Evolutionary conservation across 148 eudicot genomes (phyloP), one percentile per base, ranked within the genome.

Genomic region (Chenopodium berlandieri): DNA sequence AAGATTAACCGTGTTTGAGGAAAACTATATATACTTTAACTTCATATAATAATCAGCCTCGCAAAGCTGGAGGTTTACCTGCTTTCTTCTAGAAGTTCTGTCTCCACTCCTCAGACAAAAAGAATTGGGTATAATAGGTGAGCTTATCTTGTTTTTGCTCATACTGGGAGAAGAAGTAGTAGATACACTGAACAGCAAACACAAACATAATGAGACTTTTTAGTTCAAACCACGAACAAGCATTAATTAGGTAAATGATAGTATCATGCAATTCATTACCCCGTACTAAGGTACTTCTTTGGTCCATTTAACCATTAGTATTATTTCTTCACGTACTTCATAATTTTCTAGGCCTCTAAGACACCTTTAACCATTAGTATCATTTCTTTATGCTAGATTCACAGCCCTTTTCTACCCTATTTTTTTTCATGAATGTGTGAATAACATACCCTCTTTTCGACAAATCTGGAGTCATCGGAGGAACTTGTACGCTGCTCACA

Each of bases 101-200:
- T 86, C 88, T 27, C 86, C 78, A 74, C 52, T 74, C 9, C 73
- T 86, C 79, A 77, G 69, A 63, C 87, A 87, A 78, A 87, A 87
- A 2, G 87, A 84, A 68, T 79, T 82, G 30, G 87, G 85, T 68
- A 87, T 87, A 58, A 87, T 82, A 8, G 89, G 87, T 46, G 89
- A 84, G 47, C 80, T 85, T 77, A 75, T 74, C 84, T 83, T 87
- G 78, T 60, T 85, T 64, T 68, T 87, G 60, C 79, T 62, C 32
- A 44, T 73, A 74, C 83, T 80, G n/a, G 87, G 87, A 4, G 86
- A 87, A 69, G 71, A 87, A 69, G 71, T 78, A 0, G 78, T 78
- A 0, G 78, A 78, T 72, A 79, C 80, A 56, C 87, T 87, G 82
- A 69, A 46, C n/a, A n/a, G 44, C 23, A 0, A 1, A 68, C 40